phyloP scores from a whole-genome alignment of 2,329 filamentous ascomycete species.

The Geoglossum cookeanum region DNA sequence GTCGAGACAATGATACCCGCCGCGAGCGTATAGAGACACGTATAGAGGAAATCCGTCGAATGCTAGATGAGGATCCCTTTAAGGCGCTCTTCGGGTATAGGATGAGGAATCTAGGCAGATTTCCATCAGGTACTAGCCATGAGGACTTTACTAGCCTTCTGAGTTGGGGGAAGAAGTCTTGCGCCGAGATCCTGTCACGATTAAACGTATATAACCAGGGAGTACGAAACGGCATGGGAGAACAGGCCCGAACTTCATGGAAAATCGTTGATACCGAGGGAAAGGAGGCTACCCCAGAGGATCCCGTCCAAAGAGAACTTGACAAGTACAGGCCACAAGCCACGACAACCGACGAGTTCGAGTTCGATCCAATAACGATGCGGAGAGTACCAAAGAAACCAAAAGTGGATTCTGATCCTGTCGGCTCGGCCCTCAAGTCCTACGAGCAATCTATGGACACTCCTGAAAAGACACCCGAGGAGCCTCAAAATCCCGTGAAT shows the following conservation, averaged over 20 bases:
- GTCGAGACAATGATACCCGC: conserved; percentile 2
- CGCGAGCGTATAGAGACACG: conserved; percentile 3
- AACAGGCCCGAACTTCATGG: background rate
- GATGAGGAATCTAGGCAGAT: background rate
- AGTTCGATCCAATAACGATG: conserved; percentile 12
- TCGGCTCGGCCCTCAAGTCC: background rate
- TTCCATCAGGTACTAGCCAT: background rate
- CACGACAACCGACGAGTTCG: conserved; percentile 7
- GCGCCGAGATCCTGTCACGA: background rate
- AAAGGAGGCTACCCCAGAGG: background rate
- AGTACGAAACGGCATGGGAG: background rate
- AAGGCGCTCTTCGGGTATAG: conserved; percentile 10
- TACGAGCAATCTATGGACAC: background rate
- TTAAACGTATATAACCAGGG: background rate
- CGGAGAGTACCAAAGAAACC: conserved; percentile 8
- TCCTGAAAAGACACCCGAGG: background rate
- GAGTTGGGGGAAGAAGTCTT: background rate
- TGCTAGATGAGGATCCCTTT: conserved; percentile 11
- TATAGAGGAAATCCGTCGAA: conserved; percentile 7
- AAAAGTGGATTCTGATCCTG: background rate
- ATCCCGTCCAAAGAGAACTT: background rate
- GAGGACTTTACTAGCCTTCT: background rate
- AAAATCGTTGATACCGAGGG: background rate
- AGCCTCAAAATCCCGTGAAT: background rate
- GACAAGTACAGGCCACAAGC: background rate